A percentile compares a stretch with the other conserved stretches of the same genome.
phyloP scores from a whole-genome alignment of 306 rosid genomes.

The Acacia melanoxylon region DNA sequence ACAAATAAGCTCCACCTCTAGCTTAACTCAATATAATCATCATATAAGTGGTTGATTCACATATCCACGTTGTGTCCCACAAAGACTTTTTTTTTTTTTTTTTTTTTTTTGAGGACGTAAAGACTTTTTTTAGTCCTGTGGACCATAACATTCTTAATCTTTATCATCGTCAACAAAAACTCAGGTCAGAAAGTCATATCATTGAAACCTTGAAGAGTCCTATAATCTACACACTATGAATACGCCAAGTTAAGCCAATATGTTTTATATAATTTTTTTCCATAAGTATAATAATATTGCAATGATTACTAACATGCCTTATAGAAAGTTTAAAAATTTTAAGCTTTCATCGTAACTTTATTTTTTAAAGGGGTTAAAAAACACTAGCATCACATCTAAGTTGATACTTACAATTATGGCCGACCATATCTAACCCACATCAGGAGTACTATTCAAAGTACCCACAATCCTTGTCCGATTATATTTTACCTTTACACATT shows the following conservation, averaged over 20 bases:
- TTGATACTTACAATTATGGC: slow-evolving; percentile 27
- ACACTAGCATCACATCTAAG: neutral
- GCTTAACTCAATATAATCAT: slow-evolving; percentile 42
- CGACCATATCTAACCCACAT: slow-evolving; percentile 45
- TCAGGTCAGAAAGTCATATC: slow-evolving; percentile 7
- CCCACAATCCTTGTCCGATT: slow-evolving; percentile 30
- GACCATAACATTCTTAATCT: slow-evolving; percentile 36
- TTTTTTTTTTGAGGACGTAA: slow-evolving; percentile 29
- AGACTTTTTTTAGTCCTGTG: slow-evolving; percentile 28
- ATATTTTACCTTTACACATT: slow-evolving; percentile 25
- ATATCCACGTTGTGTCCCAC: slow-evolving; percentile 24
- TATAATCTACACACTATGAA: neutral
- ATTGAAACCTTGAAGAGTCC: slow-evolving; percentile 44
- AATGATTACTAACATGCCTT: neutral
- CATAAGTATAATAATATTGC: neutral
- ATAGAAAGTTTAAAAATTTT: neutral
- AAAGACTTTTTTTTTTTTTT: neutral
- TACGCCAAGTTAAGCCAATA: neutral
- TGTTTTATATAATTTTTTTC: neutral
- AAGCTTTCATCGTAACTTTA: neutral
- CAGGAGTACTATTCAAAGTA: slow-evolving; percentile 29
- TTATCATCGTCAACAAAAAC: neutral
- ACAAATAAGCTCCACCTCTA: slow-evolving; percentile 30
- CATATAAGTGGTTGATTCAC: slow-evolving; percentile 38
- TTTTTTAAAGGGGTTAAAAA: neutral